A percentile compares a stretch with the other conserved stretches of the same genome.
phyloP scores from a whole-genome alignment of 768 basidiomycete genomes.

The Suillus bovinus region DNA sequence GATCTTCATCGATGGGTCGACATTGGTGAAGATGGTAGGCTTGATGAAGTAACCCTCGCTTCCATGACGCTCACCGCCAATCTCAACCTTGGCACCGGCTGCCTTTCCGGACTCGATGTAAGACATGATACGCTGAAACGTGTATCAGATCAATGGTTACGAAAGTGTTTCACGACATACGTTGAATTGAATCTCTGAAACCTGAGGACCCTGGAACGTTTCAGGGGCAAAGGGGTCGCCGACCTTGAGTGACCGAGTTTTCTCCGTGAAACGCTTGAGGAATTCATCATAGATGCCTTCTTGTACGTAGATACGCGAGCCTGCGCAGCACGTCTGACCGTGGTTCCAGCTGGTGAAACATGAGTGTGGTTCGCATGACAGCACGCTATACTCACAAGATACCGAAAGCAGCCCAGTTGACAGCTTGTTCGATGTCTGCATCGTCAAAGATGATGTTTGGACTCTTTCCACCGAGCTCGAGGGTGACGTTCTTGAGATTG shows the following conservation, averaged over 20 bases:
- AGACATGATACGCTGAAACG: slow-evolving; percentile 63
- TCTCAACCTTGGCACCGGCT: slow-evolving; percentile 65
- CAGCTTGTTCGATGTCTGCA: slow-evolving; percentile 67
- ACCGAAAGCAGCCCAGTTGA: slow-evolving; percentile 68
- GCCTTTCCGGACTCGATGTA: slow-evolving; percentile 78
- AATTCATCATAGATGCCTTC: slow-evolving; percentile 79
- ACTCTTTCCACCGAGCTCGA: slow-evolving; percentile 81
- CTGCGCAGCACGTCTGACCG: slow-evolving; percentile 80
- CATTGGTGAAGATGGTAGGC: slow-evolving; percentile 76
- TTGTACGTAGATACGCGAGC: slow-evolving; percentile 83
- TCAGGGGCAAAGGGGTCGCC: slow-evolving; percentile 68
- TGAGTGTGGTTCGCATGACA: slow-evolving; percentile 13
- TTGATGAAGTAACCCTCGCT: slow-evolving; percentile 67
- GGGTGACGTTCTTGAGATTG: slow-evolving; percentile 80
- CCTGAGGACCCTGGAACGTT: slow-evolving; percentile 76
- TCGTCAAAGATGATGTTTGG: slow-evolving; percentile 74
- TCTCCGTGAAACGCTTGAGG: slow-evolving; percentile 54
- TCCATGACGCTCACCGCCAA: slow-evolving; percentile 64
- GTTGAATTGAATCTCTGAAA: slow-evolving; percentile 73
- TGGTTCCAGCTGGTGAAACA: slow-evolving; percentile 54
- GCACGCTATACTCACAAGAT: slow-evolving; percentile 53
- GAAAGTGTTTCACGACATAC: slow-evolving; percentile 38
- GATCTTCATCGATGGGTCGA: slow-evolving; percentile 70
- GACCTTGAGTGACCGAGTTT: slow-evolving; percentile 55
- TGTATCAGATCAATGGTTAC: not conserved